phyloP scores from a whole-genome alignment of 1,139 yeast genomes.

The Kurtzmaniella quercitrusa region DNA sequence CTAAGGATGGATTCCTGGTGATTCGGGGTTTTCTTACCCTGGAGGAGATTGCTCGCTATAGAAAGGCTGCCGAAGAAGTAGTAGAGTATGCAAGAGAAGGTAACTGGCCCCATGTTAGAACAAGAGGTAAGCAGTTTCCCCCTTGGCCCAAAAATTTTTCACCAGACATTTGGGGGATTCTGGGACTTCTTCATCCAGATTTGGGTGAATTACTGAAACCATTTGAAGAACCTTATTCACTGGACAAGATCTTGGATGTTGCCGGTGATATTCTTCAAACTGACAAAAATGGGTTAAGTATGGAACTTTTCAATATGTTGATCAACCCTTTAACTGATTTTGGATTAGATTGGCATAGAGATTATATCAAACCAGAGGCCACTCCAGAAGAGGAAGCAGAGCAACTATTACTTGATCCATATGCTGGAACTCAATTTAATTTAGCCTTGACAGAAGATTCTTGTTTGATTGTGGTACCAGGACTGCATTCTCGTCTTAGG shows the following conservation, averaged over 20 bases:
- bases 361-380: slow-evolving; percentile 49
- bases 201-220: slow-evolving; percentile 34
- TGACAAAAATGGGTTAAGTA: slow-evolving; percentile 31
- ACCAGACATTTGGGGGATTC: slow-evolving; percentile 57
- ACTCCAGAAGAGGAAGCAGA: slow-evolving; percentile 44
- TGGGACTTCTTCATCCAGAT: slow-evolving; percentile 50
- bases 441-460: slow-evolving; percentile 48
- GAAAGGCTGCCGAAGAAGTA: slow-evolving; percentile 37
- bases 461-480: slow-evolving; percentile 51
- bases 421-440: slow-evolving; percentile 54
- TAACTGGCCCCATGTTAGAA: slow-evolving; percentile 50
- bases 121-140: slow-evolving; percentile 55
- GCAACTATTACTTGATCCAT: slow-evolving; percentile 36
- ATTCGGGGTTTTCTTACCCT: slow-evolving; percentile 38
- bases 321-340: slow-evolving; percentile 55
- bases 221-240: slow-evolving; percentile 45
- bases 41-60: slow-evolving; percentile 37
- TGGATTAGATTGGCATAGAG: slow-evolving; percentile 57
- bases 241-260: slow-evolving; percentile 37
- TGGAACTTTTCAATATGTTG: slow-evolving; percentile 56
- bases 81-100: slow-evolving; percentile 47
- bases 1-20: slow-evolving; percentile 42
- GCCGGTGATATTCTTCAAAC: slow-evolving; percentile 47
- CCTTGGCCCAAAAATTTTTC: slow-evolving; percentile 56
- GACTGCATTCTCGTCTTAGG: slow-evolving; percentile 46